These are phyloP conservation scores for Dictyostelium citrinum DNA, from an alignment of 78 protist genomes.

Conservation along the genomic window DNA sequence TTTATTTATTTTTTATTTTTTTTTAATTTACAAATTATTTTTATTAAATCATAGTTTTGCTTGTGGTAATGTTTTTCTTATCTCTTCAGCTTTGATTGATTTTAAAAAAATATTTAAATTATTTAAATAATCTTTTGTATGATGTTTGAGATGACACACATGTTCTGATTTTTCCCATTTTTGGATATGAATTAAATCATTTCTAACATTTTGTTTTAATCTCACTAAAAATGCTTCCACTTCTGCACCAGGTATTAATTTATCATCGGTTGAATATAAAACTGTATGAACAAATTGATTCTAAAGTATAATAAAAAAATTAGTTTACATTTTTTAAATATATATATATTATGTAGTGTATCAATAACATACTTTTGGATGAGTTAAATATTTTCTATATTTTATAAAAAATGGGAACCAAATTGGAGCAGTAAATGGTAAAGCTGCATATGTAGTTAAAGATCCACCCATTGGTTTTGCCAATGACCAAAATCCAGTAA, in stretches of 20 bases:
- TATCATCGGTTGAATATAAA: conserved; percentile 34
- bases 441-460: background rate
- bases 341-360: too few species aligned
- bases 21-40: background rate
- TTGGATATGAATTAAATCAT: background rate
- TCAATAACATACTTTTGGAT: conserved; percentile 1
- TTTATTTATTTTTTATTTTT: too few species aligned
- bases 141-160: background rate
- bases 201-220: background rate
- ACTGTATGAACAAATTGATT: conserved; percentile 33
- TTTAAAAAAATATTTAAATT: background rate
- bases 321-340: too few species aligned
- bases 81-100: background rate
- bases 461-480: background rate
- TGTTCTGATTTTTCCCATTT: conserved; percentile 38
- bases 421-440: background rate
- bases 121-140: conserved; percentile 31
- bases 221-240: conserved; percentile 6
- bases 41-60: background rate
- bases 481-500: background rate
- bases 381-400: conserved; percentile 11
- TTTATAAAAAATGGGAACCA: background rate
- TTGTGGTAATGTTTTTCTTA: background rate
- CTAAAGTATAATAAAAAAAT: background rate
- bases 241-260: conserved; percentile 9